Conservation (phyloP, 768 basidiomycete species). For the Solioccasus polychromus region DNA sequence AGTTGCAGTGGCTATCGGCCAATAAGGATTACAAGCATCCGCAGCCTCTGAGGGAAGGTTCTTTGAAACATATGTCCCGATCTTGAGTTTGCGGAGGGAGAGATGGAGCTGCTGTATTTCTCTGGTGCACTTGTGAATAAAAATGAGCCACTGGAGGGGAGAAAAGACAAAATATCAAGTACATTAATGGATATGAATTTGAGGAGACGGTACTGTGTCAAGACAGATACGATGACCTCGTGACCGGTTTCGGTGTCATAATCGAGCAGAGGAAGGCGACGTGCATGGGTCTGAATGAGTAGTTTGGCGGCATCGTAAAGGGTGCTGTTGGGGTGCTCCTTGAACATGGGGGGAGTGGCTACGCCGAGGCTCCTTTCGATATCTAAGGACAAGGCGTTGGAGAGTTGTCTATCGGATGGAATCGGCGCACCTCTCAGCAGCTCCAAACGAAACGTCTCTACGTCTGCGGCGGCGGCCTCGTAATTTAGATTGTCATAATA, state of each 20-base stretch:
- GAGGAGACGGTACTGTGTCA: constrained; percentile 96
- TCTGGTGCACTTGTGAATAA: constrained; percentile 62
- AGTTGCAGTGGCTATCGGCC: constrained; percentile 90
- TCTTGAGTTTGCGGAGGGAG: constrained; percentile 80
- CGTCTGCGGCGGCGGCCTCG: constrained; percentile 84
- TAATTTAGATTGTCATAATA: constrained; percentile 85
- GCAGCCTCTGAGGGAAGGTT: constrained; percentile 43
- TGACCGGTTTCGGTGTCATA: constrained; percentile 91
- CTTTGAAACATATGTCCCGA: constrained; percentile 86
- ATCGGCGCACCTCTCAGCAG: constrained; percentile 71
- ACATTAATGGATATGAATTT: constrained; percentile 99
- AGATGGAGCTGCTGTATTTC: constrained; percentile 81
- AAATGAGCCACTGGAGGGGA: constrained; percentile 9
- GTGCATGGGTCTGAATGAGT: constrained; percentile 93
- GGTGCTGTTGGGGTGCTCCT: constrained; percentile 83
- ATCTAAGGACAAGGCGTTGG: constrained; percentile 45
- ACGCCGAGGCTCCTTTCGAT: constrained; percentile 93
- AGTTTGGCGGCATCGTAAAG: constrained; percentile 88
- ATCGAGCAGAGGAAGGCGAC: constrained; percentile 91
- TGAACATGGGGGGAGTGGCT: constrained; percentile 84
- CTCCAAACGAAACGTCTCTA: constrained; percentile 89
- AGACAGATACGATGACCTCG: constrained; percentile 91
- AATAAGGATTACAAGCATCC: constrained; percentile 67
- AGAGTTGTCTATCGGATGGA: constrained; percentile 6
- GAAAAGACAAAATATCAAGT: constrained; percentile 23